Conservation (phyloP, 1,139 yeast species). For the Pichia sp. region DNA sequence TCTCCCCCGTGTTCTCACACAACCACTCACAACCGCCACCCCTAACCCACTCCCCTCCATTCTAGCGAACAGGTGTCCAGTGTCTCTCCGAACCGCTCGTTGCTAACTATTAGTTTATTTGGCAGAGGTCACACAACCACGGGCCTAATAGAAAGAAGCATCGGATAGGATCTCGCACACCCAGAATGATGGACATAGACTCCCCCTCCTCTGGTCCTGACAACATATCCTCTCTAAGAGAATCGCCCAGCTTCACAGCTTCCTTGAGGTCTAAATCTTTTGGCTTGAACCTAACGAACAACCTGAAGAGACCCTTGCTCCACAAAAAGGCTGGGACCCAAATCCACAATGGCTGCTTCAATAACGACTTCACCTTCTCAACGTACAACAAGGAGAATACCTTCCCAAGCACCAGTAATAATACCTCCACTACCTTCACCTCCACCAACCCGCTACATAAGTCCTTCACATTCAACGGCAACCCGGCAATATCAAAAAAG, state of each 20-base stretch:
- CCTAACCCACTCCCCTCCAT: too few relatives aligned
- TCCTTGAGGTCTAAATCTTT: slow-evolving; percentile 7
- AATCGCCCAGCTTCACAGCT: slow-evolving; percentile 10
- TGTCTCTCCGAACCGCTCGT: neutral
- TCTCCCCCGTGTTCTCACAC: too few relatives aligned
- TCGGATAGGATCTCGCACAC: neutral
- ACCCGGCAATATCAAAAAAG: slow-evolving; percentile 13
- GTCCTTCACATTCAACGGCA: slow-evolving; percentile 11
- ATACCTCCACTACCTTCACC: neutral
- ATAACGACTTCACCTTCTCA: slow-evolving; percentile 6
- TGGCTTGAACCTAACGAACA: slow-evolving; percentile 2
- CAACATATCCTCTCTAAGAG: neutral
- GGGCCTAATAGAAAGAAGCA: too few relatives aligned
- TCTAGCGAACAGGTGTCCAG: too few relatives aligned
- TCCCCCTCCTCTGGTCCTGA: slow-evolving; percentile 4
- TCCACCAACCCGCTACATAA: slow-evolving; percentile 10
- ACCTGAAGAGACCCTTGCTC: slow-evolving; percentile 8
- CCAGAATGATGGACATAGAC: slow-evolving; percentile 7
- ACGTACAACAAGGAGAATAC: slow-evolving; percentile 12
- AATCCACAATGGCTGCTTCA: neutral
- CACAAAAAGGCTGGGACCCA: neutral
- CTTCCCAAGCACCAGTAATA: neutral
- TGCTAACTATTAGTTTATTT: slow-evolving; percentile 1
- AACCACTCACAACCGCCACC: too few relatives aligned
- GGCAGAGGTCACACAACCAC: neutral